phyloP scores from a whole-genome alignment of 495 filamentous ascomycete species.

The Tetracladium setigerum region DNA sequence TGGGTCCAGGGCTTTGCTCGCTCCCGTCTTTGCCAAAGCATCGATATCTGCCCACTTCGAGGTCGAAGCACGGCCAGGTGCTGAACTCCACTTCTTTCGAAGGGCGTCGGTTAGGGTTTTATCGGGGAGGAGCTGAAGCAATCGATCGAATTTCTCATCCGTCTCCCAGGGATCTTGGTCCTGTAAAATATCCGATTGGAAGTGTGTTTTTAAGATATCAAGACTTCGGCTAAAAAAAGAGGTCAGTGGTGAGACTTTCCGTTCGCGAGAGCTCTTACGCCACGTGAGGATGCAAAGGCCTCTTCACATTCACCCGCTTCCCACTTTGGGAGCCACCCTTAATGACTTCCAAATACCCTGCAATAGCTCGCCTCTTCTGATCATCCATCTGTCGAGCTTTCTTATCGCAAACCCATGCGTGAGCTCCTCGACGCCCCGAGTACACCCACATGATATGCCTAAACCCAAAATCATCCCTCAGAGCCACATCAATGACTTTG shows the following conservation, averaged over 20 bases:
- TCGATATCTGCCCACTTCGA: slow-evolving; percentile 95
- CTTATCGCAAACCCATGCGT: slow-evolving; percentile 98
- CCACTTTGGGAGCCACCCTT: slow-evolving; percentile 75
- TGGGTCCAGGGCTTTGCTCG: slow-evolving; percentile 55
- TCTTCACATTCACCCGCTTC: slow-evolving; percentile 78
- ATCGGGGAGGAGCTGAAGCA: slow-evolving; percentile 76
- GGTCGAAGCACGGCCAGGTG: slow-evolving; percentile 62
- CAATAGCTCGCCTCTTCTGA: slow-evolving; percentile 70
- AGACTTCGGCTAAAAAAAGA: slow-evolving; percentile 58
- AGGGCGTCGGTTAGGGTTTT: slow-evolving; percentile 63
- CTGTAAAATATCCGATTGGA: slow-evolving; percentile 69
- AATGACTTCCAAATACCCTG: slow-evolving; percentile 80
- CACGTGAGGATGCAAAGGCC: slow-evolving; percentile 87
- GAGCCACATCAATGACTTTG: slow-evolving; percentile 77
- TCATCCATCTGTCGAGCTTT: slow-evolving; percentile 78
- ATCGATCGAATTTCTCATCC: slow-evolving; percentile 56
- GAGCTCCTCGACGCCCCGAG: slow-evolving; percentile 88
- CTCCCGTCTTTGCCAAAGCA: slow-evolving; percentile 64
- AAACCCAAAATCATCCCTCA: slow-evolving; percentile 93
- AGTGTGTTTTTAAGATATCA: slow-evolving; percentile 63
- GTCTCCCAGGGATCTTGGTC: slow-evolving; percentile 81
- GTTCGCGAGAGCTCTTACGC: slow-evolving; percentile 34
- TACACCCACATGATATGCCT: slow-evolving; percentile 97
- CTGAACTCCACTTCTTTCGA: slow-evolving; percentile 82
- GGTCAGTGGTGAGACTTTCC: slow-evolving; percentile 2